Evolutionary conservation across 2,329 filamentous ascomycete species (phyloP), one percentile per base, ranked within the genome.

Genomic region (Tolypocladium amazonense): DNA sequence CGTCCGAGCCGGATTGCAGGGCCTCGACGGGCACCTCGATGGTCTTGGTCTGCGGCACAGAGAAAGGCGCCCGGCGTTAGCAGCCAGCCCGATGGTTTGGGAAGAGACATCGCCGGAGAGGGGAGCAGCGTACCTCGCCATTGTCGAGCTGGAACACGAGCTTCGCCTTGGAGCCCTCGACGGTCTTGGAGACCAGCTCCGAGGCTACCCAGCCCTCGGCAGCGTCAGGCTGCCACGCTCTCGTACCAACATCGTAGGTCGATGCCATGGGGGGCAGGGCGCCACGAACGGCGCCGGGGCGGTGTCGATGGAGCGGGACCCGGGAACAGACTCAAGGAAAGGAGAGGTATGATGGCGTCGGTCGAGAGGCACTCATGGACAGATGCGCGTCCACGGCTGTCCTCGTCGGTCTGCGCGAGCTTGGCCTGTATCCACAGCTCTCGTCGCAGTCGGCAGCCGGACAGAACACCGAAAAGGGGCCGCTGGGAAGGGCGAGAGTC

Each of bases 191-290:
- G 73, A 88, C 82, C 68, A 99, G 89, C 81, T 97, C 92, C 55
- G 94, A 97, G 72, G 92, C 89, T 75, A 99, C 86, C 93, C 94
- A 99, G 78, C 94, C 94, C 77, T 99, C 93, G 63, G 90, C 90
- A 74, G 85, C 80, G 80, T 99, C 94, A 69, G 94, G 92, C 84
- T 97, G 94, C 94, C 94, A 99, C 73, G 92, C 94, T 84, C 91
- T 87, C 70, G 93, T 97, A 72, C 93, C 94, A 72, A 97, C 86
- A 82, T 97, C 92, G 79, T 95, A 97, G 73, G 85, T 90, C 77
- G 95, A 89, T 80, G 91, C 90, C 92, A 96, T 96, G 76, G 72
- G 74, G 60, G 50, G 58, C 38, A 37, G 43, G 57, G 43, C 60
- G 56, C 60, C 57, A 60, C 53, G 59, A 58, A 60, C 55, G 58